Evolutionary conservation across 768 basidiomycete genomes (phyloP), one percentile per base, ranked within the genome.

Genomic region (Chlorophyllum brunneum): DNA sequence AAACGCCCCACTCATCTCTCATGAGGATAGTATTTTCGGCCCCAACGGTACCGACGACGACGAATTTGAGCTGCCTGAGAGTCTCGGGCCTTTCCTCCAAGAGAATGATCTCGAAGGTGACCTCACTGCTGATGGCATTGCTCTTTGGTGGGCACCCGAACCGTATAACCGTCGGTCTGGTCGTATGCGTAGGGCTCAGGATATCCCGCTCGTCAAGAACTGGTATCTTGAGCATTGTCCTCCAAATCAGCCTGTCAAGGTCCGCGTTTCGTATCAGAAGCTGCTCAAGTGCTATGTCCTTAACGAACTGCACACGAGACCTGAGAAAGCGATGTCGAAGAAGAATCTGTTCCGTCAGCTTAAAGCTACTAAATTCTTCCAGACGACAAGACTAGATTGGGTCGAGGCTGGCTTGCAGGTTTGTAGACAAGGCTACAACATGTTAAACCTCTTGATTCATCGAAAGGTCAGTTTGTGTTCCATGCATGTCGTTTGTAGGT

Each of bases 331-430:
- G 6, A 95, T 97, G 90, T 88, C 91, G 58, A 98, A 95, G 83
- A 93, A 95, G 74, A 97, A 95, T 64, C 66, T 98, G 44, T 98
- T 99, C 81, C 80, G 92, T 38, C 91, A 94, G 64, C 76, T 94
- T 52, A 98, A 98, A 71, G 87, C 91, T n/a, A 99, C 97, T 53
- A 98, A 98, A 70, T 99, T 99, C 73, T 99, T 99, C 85, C 97
- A 98, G 76, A 92, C 91, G 11, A 99, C 97, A 3, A 92, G 81
- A 58, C 71, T 99, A 59, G 97, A 99, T 68, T 99, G 97, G 97
- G 95, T 99, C 31, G 97, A 99, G 68, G 97, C 95, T 2, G 97
- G 97, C 59, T 71, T 99, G 55, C 97, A 99, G 69, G 95, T 99
- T 48, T 98, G 95, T 74, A 77, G 97, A 58, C 97, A 99, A 66